These are phyloP conservation scores for Ciborinia camelliae DNA, from an alignment of 2,329 filamentous ascomycete species.

Conservation along the genomic window DNA sequence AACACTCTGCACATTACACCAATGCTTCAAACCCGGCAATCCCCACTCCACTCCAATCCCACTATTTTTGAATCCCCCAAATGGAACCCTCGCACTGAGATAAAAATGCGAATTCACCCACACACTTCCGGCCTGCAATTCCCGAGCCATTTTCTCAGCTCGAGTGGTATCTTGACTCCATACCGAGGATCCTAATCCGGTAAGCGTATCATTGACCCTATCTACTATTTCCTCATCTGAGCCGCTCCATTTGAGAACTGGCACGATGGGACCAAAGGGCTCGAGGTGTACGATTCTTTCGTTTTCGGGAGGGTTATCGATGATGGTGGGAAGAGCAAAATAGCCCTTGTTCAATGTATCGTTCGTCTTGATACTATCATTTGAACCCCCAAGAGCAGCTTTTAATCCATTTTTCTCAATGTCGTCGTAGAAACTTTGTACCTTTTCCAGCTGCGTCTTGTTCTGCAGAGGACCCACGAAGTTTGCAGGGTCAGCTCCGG, in stretches of 20 bases:
- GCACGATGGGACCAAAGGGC: constrained; percentile 47
- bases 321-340: constrained; percentile 57
- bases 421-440: constrained; percentile 53
- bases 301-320: constrained; percentile 54
- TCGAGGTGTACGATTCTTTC: constrained; percentile 56
- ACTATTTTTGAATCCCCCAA: constrained; percentile 37
- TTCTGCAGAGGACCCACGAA: constrained; percentile 59
- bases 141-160: constrained; percentile 50
- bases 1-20: constrained; percentile 18
- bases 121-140: constrained; percentile 55
- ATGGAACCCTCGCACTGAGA: constrained; percentile 43
- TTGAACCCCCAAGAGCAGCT: constrained; percentile 43
- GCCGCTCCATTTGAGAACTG: constrained; percentile 13
- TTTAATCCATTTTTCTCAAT: constrained; percentile 51
- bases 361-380: background rate
- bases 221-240: constrained; percentile 50
- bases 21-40: constrained; percentile 3
- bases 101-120: constrained; percentile 57
- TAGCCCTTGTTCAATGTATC: constrained; percentile 41
- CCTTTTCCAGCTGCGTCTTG: constrained; percentile 54
- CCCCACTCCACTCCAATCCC: constrained; percentile 35
- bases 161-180: constrained; percentile 52
- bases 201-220: constrained; percentile 51
- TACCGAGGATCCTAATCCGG: constrained; percentile 55
- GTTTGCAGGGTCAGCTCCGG: constrained; percentile 36